Base-by-base conservation (phyloP, 2,329 filamentous ascomycete genomes). In the Diaporthe sp. region DNA sequence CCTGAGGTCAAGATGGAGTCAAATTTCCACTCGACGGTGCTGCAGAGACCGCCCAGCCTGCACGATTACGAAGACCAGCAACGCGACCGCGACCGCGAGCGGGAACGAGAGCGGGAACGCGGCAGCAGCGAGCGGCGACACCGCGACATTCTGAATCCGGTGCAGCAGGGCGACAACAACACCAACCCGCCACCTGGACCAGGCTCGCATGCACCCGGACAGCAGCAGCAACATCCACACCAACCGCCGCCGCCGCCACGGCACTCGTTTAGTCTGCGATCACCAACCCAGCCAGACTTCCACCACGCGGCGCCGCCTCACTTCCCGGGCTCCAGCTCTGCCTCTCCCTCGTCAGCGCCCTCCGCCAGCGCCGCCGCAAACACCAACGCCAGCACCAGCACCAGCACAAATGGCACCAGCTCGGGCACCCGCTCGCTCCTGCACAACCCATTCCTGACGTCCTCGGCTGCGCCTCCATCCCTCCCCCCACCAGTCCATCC, bases 191-290 rank as follows among this genome's bases (percentile, higher is more conserved):
- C 67, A 42, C 37, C 75, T 42, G 46, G 57, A 28, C 22, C 37
- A 31, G 31, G 39, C 37, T 58, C 68, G 12, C 68, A 71, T 28
- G 68, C 51, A 17, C 25, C 68, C n/a, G 68, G 68, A 31, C 68
- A 68, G 34, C 58, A 58, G 44, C 70, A 72, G 53, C 60, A 65
- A 31, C 60, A 65, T 22, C 42, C 60, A 28, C 60, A 65, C 28
- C 60, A 65, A 22, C 76, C 62, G 73, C 81, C 34, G 34, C 34
- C 80, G 78, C 81, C 80, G 79, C 82, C 84, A 78, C 84, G 83
- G 78, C 86, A 85, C 80, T 84, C 86, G 76, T 88, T 89, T 82
- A 86, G 83, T 81, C 82, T 89, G 82, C 85, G 87, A 81, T 89
- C 88, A 76, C 87, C 87, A 77, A 86, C 87, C 67, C 86, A 86